These are phyloP conservation scores for Arbutus unedo DNA, from an alignment of 148 eudicot species.

Conservation along the genomic window DNA sequence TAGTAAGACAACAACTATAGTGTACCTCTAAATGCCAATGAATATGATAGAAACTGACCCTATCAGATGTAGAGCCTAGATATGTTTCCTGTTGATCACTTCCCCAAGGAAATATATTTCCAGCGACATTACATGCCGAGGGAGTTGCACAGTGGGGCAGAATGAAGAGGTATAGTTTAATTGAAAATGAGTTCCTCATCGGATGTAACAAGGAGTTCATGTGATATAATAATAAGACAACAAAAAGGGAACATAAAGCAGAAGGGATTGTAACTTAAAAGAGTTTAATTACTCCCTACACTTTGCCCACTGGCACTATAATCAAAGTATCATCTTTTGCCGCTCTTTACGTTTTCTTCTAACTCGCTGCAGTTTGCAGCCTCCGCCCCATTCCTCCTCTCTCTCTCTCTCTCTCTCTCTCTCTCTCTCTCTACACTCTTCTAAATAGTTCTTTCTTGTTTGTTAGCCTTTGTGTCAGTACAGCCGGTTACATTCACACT, in stretches of 20 bases:
- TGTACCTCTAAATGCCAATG: not conserved
- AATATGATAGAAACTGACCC: not conserved
- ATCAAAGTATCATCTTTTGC: conserved; percentile 17
- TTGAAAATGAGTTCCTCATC: conserved; percentile 4
- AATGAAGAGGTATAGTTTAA: not conserved
- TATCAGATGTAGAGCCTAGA: not conserved
- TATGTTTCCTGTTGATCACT: not conserved
- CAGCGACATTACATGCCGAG: not conserved
- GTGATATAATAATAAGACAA: conserved; percentile 10
- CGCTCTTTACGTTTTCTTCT: conserved; percentile 41
- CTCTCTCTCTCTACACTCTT: not conserved
- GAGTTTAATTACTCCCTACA: conserved; percentile 14
- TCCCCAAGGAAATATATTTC: not conserved
- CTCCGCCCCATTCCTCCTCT: not conserved
- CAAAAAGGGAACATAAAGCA: conserved; percentile 28
- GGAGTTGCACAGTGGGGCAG: not conserved
- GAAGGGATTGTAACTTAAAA: conserved; percentile 7
- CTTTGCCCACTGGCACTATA: conserved; percentile 16
- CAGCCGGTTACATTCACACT: conserved; percentile 18
- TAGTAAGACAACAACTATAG: not conserved
- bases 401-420: conserved; percentile 1
- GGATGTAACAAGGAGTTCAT: conserved; percentile 11
- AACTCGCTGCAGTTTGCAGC: conserved; percentile 32
- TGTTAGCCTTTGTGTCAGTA: conserved; percentile 11
- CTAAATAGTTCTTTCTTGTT: conserved; percentile 20